Conservation (phyloP, 23 red algal species). For the Gracilaria caudata region DNA sequence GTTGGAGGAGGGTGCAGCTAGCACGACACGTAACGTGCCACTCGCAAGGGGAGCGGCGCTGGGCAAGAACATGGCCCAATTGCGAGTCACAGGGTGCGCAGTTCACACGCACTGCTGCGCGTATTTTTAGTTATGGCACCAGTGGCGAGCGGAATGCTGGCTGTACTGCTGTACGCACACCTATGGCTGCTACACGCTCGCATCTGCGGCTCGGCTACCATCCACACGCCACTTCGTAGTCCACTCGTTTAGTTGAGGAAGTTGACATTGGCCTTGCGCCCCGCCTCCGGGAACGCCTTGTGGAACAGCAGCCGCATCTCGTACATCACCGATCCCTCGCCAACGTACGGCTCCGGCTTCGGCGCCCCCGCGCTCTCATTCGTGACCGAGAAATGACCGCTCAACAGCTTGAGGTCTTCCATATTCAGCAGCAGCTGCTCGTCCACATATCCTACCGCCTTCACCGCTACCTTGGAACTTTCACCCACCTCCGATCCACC, state of each 20-base stretch:
- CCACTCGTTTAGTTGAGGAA: slow-evolving; percentile 15
- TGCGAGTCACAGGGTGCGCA: too few relatives aligned
- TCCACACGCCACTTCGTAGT: background rate
- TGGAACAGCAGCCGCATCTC: slow-evolving; percentile 43
- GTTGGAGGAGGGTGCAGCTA: background rate
- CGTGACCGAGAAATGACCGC: background rate
- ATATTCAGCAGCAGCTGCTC: slow-evolving; percentile 2
- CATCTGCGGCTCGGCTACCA: background rate
- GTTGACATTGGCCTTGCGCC: background rate
- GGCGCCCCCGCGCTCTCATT: background rate
- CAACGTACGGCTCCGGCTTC: background rate
- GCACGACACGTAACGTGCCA: slow-evolving; percentile 25
- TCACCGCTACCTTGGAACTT: background rate
- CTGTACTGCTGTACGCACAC: background rate
- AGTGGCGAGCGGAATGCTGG: too few relatives aligned
- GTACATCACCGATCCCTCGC: slow-evolving; percentile 26
- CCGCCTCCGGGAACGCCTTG: slow-evolving; percentile 23
- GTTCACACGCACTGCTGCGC: background rate
- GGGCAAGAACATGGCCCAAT: too few relatives aligned
- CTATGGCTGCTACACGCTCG: background rate
- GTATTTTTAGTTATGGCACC: background rate
- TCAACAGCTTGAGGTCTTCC: background rate
- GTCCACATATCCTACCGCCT: background rate
- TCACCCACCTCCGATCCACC: slow-evolving; percentile 11
- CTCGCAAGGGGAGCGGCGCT: background rate